Evolutionary conservation across 2,329 filamentous ascomycete genomes (phyloP), one percentile per base, ranked within the genome.

Genomic region (Talaromyces sp.): DNA sequence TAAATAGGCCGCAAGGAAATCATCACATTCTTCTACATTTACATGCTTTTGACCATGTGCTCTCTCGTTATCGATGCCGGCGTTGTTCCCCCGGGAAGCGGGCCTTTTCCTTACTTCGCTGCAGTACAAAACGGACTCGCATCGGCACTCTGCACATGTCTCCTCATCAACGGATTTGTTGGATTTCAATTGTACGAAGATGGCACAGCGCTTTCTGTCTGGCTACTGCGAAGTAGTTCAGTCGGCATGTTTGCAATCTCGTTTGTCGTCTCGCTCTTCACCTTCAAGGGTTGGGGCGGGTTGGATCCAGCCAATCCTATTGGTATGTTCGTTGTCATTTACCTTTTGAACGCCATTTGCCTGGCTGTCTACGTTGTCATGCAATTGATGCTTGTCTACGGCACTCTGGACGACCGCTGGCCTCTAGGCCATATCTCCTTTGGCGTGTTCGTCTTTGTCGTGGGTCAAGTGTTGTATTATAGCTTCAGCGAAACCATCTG

Each of bases 131-230:
- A 89, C 65, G 95, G 94, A 14, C 82, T 99, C 59, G 82, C 88
- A 27, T 96, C 92, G 40, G 91, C 95, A 0, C 84, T 96, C 31
- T 89, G 95, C 73, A 94, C 92, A 30, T 96, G 90, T 74, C 82
- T 99, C 61, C 81, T 98, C 69, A 93, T 99, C 81, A 98, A 98
- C 76, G 95, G 95, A 51, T 99, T 99, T 72, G 94, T 99, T 59
- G 95, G 95, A 36, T 99, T 99, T 78, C 95, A 98, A 78, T 83
- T 99, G 12, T 99, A 99, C 76, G 95, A 99, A 77, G 95, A 99
- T 71, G 95, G 95, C 57, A 99, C 95, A 1, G 89, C 89, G 1
- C 81, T 98, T 47, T 97, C 93, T 0, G 88, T 99, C 51, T 99
- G 95, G 95, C 87, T 97, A 68, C 81, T 99, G 64, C 88, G 94